Evolutionary conservation across 2,329 filamentous ascomycete genomes (phyloP), one percentile per base, ranked within the genome.

Genomic region (Colletotrichum liriopes): DNA sequence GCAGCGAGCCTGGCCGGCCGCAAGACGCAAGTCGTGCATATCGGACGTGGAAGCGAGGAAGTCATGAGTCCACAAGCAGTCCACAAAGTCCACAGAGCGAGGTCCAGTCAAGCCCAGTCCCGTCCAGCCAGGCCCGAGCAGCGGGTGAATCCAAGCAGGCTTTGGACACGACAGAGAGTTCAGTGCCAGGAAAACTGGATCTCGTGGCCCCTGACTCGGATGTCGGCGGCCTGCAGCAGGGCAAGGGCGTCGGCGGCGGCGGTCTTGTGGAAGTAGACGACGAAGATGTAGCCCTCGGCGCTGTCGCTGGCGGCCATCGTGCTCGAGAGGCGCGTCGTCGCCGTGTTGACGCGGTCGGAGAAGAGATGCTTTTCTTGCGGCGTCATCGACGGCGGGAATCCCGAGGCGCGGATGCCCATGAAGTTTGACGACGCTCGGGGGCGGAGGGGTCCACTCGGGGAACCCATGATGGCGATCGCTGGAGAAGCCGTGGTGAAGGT

Each of bases 221-320:
- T 71, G 65, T 71, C 68, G 9, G 68, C 68, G 58, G 68, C 65
- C 43, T 59, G 49, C 16, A 71, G 58, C 65, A 68, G n/a, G 16
- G 64, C 65, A 56, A 71, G 68, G 35, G 68, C 68, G 58, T 71
- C 58, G 58, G 64, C 65, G 41, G 68, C 68, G n/a, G 65, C 39
- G 58, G 49, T 56, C 64, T 71, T 71, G 64, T 71, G 68, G 58
- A 71, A 71, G 68, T 71, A 71, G 68, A 71, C n/a, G 58, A 71
- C 68, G 29, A 71, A 71, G 14, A 51, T 20, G 68, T 63, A 71
- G 51, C 56, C 68, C 23, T 41, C 58, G 51, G 26, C 49, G 29
- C 16, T 63, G 5, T 71, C 68, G 64, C 51, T 62, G 41, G 58
- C 68, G 58, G 68, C 68, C 68, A 71, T 63, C 16, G 68, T 71